Percentiles rank a stretch among this genome's conserved stretches.
phyloP scores from a whole-genome alignment of 345 rosid species.

The Linum usitatissimum region DNA sequence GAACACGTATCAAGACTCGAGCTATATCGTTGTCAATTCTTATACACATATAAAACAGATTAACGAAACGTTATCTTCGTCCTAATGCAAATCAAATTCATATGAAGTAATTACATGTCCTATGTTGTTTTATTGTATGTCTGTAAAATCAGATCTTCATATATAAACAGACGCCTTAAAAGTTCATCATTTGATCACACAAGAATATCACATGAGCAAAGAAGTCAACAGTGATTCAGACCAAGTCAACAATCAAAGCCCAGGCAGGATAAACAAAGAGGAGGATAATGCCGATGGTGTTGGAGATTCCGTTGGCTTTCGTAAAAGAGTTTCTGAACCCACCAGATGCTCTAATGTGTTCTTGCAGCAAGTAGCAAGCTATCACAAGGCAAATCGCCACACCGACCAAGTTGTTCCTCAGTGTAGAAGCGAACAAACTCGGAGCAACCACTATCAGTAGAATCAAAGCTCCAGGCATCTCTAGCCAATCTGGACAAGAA shows the following conservation, averaged over 20 bases:
- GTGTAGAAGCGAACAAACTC: slow-evolving; percentile 11
- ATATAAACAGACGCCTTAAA: too few relatives aligned
- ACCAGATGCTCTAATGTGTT: slow-evolving; percentile 83
- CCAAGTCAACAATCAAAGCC: slow-evolving; percentile 46
- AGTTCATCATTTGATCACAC: too few relatives aligned
- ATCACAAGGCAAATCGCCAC: slow-evolving; percentile 56
- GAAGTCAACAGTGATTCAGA: slow-evolving; percentile 13
- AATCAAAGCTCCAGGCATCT: slow-evolving; percentile 2
- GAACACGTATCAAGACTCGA: neutral
- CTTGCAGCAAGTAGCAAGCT: slow-evolving; percentile 81
- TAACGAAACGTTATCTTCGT: neutral
- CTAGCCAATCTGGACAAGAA: slow-evolving; percentile 1
- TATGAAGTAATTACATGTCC: neutral
- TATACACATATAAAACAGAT: neutral
- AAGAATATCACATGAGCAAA: neutral
- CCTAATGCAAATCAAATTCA: neutral
- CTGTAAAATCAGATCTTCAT: neutral
- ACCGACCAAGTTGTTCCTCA: slow-evolving; percentile 53
- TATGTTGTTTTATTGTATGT: neutral
- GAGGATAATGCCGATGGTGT: slow-evolving; percentile 66
- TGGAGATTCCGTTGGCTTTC: slow-evolving; percentile 59
- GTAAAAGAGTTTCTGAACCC: slow-evolving; percentile 83
- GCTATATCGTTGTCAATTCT: neutral
- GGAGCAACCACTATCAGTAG: slow-evolving; percentile 3
- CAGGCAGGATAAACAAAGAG: slow-evolving; percentile 73